Conservation (phyloP, 768 basidiomycete genomes). For the Myochromella boudieri region DNA sequence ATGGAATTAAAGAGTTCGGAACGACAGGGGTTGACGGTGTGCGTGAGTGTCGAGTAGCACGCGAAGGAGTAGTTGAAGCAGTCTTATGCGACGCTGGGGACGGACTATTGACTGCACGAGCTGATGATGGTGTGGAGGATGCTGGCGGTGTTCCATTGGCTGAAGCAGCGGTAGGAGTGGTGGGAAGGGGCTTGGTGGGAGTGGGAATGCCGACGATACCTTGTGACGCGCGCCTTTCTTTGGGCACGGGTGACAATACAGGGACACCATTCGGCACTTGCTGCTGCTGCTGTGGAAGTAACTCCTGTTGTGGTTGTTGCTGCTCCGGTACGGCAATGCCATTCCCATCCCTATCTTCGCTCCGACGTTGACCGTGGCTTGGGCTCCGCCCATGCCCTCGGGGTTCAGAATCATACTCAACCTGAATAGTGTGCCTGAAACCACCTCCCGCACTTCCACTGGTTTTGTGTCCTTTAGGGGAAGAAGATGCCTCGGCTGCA, state of each 20-base stretch:
- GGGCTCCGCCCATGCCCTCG: constrained; percentile 19
- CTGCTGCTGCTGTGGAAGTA: not conserved
- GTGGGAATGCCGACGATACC: constrained; percentile 6
- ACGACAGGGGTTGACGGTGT: constrained; percentile 11
- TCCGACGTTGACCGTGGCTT: constrained; percentile 25
- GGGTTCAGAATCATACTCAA: constrained; percentile 88
- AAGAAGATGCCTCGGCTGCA: constrained; percentile 9
- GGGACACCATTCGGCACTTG: constrained; percentile 6
- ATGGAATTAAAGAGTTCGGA: not conserved
- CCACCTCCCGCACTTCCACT: constrained; percentile 34
- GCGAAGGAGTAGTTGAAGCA: constrained; percentile 4
- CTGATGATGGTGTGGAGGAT: not conserved
- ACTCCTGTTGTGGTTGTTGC: constrained; percentile 1
- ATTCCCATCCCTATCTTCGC: constrained; percentile 27
- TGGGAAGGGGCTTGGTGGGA: constrained; percentile 35
- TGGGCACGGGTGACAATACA: constrained; percentile 18
- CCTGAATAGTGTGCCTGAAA: constrained; percentile 92
- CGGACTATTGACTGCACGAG: not conserved
- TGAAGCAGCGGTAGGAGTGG: constrained; percentile 18
- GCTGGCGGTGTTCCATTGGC: not conserved
- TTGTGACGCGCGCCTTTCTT: constrained; percentile 31
- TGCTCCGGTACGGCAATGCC: not conserved
- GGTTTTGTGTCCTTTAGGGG: constrained; percentile 46
- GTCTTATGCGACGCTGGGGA: not conserved
- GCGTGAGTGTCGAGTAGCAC: constrained; percentile 8